phyloP scores from a whole-genome alignment of 1,284 basidiomycete genomes.

The Ganoderma sinense region DNA sequence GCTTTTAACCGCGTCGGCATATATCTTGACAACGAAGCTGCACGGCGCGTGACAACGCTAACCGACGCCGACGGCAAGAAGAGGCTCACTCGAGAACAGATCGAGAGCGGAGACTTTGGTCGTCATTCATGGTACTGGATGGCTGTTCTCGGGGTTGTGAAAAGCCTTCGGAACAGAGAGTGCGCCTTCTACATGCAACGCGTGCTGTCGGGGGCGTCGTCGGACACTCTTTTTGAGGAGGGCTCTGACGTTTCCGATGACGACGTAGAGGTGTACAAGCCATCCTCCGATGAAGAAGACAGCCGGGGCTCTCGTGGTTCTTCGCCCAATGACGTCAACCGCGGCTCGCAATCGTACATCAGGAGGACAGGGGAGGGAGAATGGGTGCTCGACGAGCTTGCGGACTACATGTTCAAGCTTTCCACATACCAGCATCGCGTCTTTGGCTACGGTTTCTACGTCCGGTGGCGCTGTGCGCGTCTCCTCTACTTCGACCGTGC shows the following conservation, averaged over 20 bases:
- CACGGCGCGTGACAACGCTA: not conserved
- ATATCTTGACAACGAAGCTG: not conserved
- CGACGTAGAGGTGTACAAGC: too few species aligned
- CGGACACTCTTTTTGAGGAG: too few species aligned
- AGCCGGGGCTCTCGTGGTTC: too few species aligned
- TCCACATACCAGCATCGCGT: slow-evolving; percentile 9
- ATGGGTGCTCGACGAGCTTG: not conserved
- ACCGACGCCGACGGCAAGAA: not conserved
- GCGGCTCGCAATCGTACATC: not conserved
- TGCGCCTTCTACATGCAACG: not conserved
- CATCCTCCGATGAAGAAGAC: too few species aligned
- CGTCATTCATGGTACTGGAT: not conserved
- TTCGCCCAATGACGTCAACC: too few species aligned
- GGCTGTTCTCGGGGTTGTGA: not conserved
- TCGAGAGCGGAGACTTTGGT: not conserved
- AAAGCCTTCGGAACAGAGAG: not conserved
- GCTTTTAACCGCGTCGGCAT: not conserved
- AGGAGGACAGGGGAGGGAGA: not conserved
- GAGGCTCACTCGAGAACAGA: not conserved
- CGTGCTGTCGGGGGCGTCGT: too few species aligned
- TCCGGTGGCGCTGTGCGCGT: not conserved
- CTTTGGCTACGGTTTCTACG: slow-evolving; percentile 2
- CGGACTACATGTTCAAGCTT: not conserved
- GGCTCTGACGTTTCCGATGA: too few species aligned
- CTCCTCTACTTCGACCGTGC: slow-evolving; percentile 20